Evolutionary conservation across 306 rosid genomes (phyloP).

Genomic region (Prunus dulcis): DNA sequence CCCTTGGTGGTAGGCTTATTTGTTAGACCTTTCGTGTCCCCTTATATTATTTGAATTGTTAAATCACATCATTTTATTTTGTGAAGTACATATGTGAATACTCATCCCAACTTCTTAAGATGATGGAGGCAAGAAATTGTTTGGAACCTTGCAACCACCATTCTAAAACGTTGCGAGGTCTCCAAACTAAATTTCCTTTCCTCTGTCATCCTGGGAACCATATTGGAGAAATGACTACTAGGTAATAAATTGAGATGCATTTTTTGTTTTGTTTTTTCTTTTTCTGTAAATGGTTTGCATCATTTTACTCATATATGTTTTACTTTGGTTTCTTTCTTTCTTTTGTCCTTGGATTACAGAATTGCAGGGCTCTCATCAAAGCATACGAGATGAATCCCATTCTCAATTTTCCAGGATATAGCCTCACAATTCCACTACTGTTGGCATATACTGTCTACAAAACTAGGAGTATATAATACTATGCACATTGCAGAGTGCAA

Average conservation of each 20-base stretch:
- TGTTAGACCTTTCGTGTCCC: neutral
- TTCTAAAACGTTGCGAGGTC: neutral
- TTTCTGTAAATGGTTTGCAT: neutral
- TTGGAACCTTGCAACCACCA: neutral
- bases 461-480: conserved; percentile 39
- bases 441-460: conserved; percentile 51
- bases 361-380: conserved; percentile 69
- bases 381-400: conserved; percentile 90
- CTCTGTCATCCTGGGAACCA: neutral
- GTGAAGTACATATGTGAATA: neutral
- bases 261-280: neutral
- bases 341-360: conserved; percentile 44
- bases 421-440: conserved; percentile 60
- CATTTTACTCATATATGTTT: neutral
- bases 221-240: neutral
- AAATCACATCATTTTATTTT: neutral
- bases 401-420: conserved; percentile 63
- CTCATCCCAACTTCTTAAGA: neutral
- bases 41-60: neutral
- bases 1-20: neutral
- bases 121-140: neutral
- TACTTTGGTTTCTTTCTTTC: neutral
- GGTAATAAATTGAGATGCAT: neutral
- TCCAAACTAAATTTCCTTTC: neutral
- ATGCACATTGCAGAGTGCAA: neutral